Conservation (phyloP, 2,329 filamentous ascomycete species). For the Fusarium multiceps region DNA sequence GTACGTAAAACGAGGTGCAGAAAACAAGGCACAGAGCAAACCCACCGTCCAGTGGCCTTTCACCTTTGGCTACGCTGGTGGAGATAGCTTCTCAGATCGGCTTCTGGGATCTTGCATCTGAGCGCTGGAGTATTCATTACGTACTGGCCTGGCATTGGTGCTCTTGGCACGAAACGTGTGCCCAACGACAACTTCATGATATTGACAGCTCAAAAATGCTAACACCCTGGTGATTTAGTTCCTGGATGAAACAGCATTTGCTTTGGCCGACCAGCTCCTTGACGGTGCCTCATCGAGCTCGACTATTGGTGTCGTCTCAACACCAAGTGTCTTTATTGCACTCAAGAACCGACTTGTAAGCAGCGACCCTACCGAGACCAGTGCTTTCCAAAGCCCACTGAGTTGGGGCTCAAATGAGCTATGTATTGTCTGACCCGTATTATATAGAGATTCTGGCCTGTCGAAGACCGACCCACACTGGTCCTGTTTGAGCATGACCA, state of each 20-base stretch:
- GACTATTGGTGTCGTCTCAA: slow-evolving; percentile 75
- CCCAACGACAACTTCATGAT: slow-evolving; percentile 39
- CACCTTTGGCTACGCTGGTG: slow-evolving; percentile 18
- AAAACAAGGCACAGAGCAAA: slow-evolving; percentile 3
- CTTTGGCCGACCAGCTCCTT: slow-evolving; percentile 73
- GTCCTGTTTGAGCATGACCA: slow-evolving; percentile 79
- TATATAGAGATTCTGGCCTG: slow-evolving; percentile 36
- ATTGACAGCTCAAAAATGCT: slow-evolving; percentile 13
- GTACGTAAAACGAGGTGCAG: slow-evolving; percentile 56
- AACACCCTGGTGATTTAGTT: slow-evolving; percentile 61
- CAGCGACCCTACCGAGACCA: too few relatives aligned
- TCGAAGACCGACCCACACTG: slow-evolving; percentile 62
- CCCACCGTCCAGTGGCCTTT: slow-evolving; percentile 13
- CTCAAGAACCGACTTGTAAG: slow-evolving; percentile 73
- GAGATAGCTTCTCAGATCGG: slow-evolving; percentile 39
- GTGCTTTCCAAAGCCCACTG: neutral
- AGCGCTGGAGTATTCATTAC: slow-evolving; percentile 37
- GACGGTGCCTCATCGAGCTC: slow-evolving; percentile 67
- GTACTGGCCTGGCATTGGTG: slow-evolving; percentile 31
- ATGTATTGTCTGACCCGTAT: slow-evolving; percentile 18
- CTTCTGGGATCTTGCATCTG: slow-evolving; percentile 19
- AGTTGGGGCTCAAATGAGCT: neutral
- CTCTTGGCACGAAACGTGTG: slow-evolving; percentile 14
- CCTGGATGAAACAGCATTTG: slow-evolving; percentile 74
- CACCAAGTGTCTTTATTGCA: slow-evolving; percentile 81